These are phyloP conservation scores for Nakazawaea laoshanensis DNA, from an alignment of 805 yeast species.

Conservation along the genomic window DNA sequence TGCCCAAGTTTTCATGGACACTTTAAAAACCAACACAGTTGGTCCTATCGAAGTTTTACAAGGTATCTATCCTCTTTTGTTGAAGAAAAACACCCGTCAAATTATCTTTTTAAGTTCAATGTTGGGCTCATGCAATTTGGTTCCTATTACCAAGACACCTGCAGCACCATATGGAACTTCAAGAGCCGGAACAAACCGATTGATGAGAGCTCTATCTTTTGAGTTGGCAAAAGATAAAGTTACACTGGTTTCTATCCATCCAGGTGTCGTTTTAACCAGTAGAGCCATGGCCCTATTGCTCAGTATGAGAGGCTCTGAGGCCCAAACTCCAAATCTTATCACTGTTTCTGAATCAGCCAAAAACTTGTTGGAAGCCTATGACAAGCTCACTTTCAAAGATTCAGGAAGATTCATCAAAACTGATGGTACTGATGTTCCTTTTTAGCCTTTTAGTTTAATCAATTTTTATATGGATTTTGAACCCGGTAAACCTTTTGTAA, in stretches of 20 bases:
- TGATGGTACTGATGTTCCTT: slow-evolving; percentile 13
- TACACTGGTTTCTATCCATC: slow-evolving; percentile 22
- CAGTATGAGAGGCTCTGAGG: too few species aligned
- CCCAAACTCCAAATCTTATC: slow-evolving; percentile 5
- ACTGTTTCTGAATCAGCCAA: slow-evolving; percentile 12
- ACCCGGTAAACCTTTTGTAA: slow-evolving; percentile 7
- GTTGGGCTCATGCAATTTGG: slow-evolving; percentile 16
- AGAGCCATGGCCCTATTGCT: background rate
- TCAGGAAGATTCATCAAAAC: slow-evolving; percentile 13
- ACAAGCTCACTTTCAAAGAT: slow-evolving; percentile 4
- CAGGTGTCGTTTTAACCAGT: slow-evolving; percentile 28
- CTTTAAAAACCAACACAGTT: slow-evolving; percentile 16
- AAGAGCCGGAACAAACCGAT: slow-evolving; percentile 26
- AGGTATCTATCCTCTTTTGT: slow-evolving; percentile 15
- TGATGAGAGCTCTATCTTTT: slow-evolving; percentile 16
- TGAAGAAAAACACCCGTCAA: slow-evolving; percentile 12
- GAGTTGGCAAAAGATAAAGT: slow-evolving; percentile 17
- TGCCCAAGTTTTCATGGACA: slow-evolving; percentile 8
- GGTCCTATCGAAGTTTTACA: slow-evolving; percentile 21
- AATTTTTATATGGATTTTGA: too few species aligned
- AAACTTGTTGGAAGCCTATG: slow-evolving; percentile 9
- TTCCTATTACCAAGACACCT: slow-evolving; percentile 14
- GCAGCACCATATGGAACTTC: slow-evolving; percentile 25
- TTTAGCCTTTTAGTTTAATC: too few species aligned
- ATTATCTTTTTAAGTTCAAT: slow-evolving; percentile 17